Evolutionary conservation across 148 eudicot genomes (phyloP), one percentile per base, ranked within the genome.

Genomic region (Camellia granthamiana): DNA sequence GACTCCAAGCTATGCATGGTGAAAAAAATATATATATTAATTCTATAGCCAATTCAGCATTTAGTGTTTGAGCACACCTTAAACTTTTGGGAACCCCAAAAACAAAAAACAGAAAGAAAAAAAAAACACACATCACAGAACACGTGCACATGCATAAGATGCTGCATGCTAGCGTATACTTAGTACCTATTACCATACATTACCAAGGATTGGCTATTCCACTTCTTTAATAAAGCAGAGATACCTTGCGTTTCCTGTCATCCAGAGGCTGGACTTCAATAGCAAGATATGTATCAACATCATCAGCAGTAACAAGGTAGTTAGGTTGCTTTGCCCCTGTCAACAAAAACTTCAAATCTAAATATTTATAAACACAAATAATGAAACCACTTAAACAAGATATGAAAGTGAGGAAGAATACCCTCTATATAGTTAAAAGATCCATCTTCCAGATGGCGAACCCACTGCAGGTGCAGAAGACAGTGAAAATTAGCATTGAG

Each of bases 251-350:
- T 83, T 95, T 93, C 83, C 91, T 89, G 68, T 91, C 87, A 85
- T 95, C 97, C 83, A 95, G 84, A 69, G 98, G 98, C 86, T 93
- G 98, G 78, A 95, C 95, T 90, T 95, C 96, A 83, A 95, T 90
- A 77, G 97, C 96, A 69, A 95, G 89, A 78, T 81, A 92, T 43
- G 90, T 86, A 78, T 90, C 93, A 76, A 95, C 90, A 82, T 95
- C 98, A 84, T 95, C 98, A 78, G 98, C 98, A 61, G 90, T 93
- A 55, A 95, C 88, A 74, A 95, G 92, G 87, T 95, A 95, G 76
- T 54, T 83, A 71, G 98, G 98, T 82, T 93, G 97, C 81, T 90
- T 93, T 77, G 98, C 98, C 72, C 98, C 98, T 94, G 91, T 65
- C 44, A 81, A 81, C 41, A 75, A 80, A 51, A 81, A 49, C 62